phyloP scores from a whole-genome alignment of 2,329 filamentous ascomycete genomes.

The Sordariomycetes sp. region DNA sequence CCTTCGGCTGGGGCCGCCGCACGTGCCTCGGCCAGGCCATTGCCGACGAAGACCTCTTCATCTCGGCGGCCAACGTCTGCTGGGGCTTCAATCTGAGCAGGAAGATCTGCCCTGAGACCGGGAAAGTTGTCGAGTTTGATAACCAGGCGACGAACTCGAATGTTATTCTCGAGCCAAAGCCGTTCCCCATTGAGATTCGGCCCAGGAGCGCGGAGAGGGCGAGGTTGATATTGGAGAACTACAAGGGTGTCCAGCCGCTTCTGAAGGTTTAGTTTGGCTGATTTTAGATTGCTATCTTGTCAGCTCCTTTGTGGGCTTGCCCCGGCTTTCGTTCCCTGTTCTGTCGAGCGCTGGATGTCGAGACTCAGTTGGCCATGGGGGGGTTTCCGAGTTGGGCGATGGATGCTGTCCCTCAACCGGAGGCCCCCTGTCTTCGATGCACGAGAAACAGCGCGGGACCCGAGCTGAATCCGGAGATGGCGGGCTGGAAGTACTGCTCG shows the following conservation, averaged over 20 bases:
- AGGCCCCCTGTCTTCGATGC: background rate
- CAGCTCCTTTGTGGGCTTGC: too few species aligned
- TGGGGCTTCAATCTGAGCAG: constrained; percentile 33
- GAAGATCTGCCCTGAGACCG: constrained; percentile 26
- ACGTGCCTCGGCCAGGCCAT: constrained; percentile 49
- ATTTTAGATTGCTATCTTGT: background rate
- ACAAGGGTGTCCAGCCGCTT: constrained; percentile 16
- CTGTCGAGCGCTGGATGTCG: too few species aligned
- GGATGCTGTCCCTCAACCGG: background rate
- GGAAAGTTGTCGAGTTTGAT: constrained; percentile 27
- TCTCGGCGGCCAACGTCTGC: constrained; percentile 30
- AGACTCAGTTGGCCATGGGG: too few species aligned
- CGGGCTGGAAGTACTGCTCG: background rate
- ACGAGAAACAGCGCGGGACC: background rate
- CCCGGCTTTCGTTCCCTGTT: background rate
- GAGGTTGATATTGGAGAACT: constrained; percentile 21
- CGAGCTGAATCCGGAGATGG: background rate
- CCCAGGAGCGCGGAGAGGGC: constrained; percentile 25
- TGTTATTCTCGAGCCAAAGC: constrained; percentile 35
- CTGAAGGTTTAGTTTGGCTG: constrained; percentile 13
- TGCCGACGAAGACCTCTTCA: constrained; percentile 45
- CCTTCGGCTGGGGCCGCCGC: constrained; percentile 51
- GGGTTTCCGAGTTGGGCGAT: background rate
- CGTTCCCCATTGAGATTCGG: constrained; percentile 30
- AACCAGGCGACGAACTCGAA: constrained; percentile 36